Evolutionary conservation across 805 yeast species (phyloP).

Genomic region (Middelhovenomyces tepae): DNA sequence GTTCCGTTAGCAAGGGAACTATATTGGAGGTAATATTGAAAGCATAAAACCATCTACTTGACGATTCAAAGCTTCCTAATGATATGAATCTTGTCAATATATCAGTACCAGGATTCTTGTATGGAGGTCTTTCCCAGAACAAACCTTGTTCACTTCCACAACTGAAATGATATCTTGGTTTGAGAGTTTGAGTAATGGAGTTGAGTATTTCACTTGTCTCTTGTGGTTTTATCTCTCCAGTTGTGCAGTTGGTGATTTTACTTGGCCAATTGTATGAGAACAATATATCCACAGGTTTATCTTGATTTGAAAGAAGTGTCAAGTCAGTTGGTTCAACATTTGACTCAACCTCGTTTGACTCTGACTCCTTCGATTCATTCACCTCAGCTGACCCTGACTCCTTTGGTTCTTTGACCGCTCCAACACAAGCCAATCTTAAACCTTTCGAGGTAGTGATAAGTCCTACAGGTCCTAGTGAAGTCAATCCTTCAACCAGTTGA

Average conservation of each 20-base stretch:
- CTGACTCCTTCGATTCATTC: no score
- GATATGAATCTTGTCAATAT: slow-evolving; percentile 55
- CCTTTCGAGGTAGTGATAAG: slow-evolving; percentile 9
- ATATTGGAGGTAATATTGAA: slow-evolving; percentile 37
- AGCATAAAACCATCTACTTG: slow-evolving; percentile 68
- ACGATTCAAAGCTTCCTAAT: slow-evolving; percentile 47
- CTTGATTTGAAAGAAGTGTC: no score
- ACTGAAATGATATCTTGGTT: slow-evolving; percentile 64
- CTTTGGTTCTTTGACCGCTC: no score
- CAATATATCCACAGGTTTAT: slow-evolving; percentile 42
- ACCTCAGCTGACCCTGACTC: no score
- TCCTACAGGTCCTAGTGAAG: slow-evolving; percentile 2
- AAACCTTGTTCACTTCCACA: slow-evolving; percentile 38
- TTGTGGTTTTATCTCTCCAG: slow-evolving; percentile 22
- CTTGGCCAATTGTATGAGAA: slow-evolving; percentile 56
- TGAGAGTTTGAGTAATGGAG: slow-evolving; percentile 32
- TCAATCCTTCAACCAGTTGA: no score
- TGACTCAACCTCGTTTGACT: no score
- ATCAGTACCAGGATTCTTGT: slow-evolving; percentile 35
- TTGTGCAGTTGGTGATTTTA: slow-evolving; percentile 37
- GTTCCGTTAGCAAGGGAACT: background rate
- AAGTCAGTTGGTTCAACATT: no score
- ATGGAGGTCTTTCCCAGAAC: slow-evolving; percentile 49
- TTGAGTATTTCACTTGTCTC: slow-evolving; percentile 43
- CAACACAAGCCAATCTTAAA: slow-evolving; percentile 5